Conservation (phyloP, 2,329 filamentous ascomycete species). For the Colletotrichum echinochloae region DNA sequence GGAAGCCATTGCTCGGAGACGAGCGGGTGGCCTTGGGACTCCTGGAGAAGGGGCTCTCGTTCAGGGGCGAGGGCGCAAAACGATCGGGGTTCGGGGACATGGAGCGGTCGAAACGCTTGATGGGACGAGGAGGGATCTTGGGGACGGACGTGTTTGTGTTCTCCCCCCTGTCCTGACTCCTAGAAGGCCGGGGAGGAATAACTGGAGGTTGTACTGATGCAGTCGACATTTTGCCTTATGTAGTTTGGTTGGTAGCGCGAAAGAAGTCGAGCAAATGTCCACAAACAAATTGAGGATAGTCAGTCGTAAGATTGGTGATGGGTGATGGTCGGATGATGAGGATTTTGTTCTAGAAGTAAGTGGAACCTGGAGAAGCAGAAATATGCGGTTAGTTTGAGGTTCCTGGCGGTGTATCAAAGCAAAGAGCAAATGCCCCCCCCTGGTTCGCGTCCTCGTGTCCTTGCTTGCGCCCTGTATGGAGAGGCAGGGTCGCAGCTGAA, state of each 20-base stretch:
- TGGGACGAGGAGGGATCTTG: constrained; percentile 82
- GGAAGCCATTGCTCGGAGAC: constrained; percentile 51
- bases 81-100: constrained; percentile 81
- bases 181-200: constrained; percentile 68
- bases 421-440: constrained; percentile 18
- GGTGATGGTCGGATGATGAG: neutral
- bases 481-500: constrained; percentile 13
- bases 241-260: constrained; percentile 41
- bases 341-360: constrained; percentile 4
- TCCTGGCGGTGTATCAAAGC: constrained; percentile 38
- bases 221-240: constrained; percentile 59
- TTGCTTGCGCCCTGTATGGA: neutral
- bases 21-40: constrained; percentile 53
- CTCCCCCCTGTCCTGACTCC: constrained; percentile 60
- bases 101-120: constrained; percentile 78
- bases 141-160: constrained; percentile 61
- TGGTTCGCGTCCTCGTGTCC: constrained; percentile 20
- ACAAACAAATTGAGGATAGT: neutral
- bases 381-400: constrained; percentile 18
- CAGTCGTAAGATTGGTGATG: neutral
- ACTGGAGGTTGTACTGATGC: constrained; percentile 64
- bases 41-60: constrained; percentile 72
- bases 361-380: constrained; percentile 17
- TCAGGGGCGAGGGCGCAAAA: constrained; percentile 88
- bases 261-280: neutral